phyloP scores from a whole-genome alignment of 805 yeast genomes.

The Kluyveromyces wickerhamii region DNA sequence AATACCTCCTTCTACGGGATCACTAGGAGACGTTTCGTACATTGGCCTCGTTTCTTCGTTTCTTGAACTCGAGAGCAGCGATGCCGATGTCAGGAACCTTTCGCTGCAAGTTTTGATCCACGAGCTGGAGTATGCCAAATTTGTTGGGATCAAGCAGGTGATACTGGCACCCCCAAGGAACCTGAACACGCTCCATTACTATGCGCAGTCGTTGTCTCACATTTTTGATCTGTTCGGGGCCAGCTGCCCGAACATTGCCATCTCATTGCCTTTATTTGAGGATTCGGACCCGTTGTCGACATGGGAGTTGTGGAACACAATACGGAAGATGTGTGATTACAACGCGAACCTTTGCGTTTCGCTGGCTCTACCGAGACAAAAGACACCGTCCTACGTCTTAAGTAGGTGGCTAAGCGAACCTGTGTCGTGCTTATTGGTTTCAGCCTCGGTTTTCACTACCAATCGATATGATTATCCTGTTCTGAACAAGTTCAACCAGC shows the following conservation, averaged over 20 bases:
- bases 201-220: slow-evolving; percentile 36
- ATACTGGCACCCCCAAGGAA: slow-evolving; percentile 60
- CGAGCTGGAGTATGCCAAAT: slow-evolving; percentile 52
- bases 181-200: slow-evolving; percentile 42
- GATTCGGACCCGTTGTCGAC: slow-evolving; percentile 48
- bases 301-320: slow-evolving; percentile 71
- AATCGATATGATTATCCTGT: slow-evolving; percentile 62
- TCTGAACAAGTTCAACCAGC: slow-evolving; percentile 49
- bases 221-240: slow-evolving; percentile 24
- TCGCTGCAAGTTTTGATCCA: slow-evolving; percentile 50
- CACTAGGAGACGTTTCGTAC: slow-evolving; percentile 14
- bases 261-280: slow-evolving; percentile 43
- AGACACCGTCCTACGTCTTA: slow-evolving; percentile 42
- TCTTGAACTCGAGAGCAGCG: slow-evolving; percentile 57
- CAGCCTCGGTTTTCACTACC: slow-evolving; percentile 47
- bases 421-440: slow-evolving; percentile 45
- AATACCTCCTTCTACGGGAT: slow-evolving; percentile 23
- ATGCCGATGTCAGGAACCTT: slow-evolving; percentile 41
- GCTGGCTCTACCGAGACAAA: slow-evolving; percentile 59
- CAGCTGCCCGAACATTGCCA: slow-evolving; percentile 35
- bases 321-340: slow-evolving; percentile 48
- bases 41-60: slow-evolving; percentile 59
- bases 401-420: slow-evolving; percentile 67
- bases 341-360: slow-evolving; percentile 57
- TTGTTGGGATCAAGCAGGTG: slow-evolving; percentile 47